phyloP scores from a whole-genome alignment of 352 stramenopile genomes.

The Blastocystis sp. region DNA sequence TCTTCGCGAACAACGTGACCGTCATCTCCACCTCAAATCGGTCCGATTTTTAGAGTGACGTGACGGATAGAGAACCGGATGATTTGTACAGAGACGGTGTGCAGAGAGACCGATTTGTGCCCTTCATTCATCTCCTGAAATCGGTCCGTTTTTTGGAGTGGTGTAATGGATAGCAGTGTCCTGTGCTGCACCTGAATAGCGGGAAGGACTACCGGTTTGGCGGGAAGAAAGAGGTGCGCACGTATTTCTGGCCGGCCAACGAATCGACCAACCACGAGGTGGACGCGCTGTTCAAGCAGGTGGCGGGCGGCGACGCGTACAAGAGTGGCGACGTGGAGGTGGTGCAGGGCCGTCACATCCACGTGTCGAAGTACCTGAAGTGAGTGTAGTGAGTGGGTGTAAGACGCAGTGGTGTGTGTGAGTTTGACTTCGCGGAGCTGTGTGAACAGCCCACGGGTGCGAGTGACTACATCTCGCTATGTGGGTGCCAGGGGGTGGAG shows the following conservation, averaged over 20 bases:
- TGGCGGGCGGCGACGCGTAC: constrained; percentile 71
- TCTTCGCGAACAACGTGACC: constrained; percentile 85
- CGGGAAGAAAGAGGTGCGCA: constrained; percentile 70
- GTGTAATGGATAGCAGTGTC: constrained; percentile 77
- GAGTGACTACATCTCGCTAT: constrained; percentile 89
- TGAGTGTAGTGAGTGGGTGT: constrained; percentile 74
- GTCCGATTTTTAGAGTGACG: constrained; percentile 20
- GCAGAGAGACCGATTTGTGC: constrained; percentile 91
- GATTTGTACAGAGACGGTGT: constrained; percentile 90
- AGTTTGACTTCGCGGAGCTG: constrained; percentile 88
- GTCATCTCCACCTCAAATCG: constrained; percentile 92
- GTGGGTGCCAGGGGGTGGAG: constrained; percentile 15
- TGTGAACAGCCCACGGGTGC: constrained; percentile 88
- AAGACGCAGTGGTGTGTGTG: constrained; percentile 73
- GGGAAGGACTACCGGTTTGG: constrained; percentile 78
- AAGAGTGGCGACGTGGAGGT: constrained; percentile 76
- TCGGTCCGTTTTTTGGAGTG: constrained; percentile 40
- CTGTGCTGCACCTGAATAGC: constrained; percentile 78
- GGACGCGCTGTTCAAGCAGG: constrained; percentile 74
- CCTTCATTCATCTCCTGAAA: constrained; percentile 89
- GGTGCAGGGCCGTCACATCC: constrained; percentile 79
- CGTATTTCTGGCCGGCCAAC: constrained; percentile 77
- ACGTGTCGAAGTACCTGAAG: constrained; percentile 74
- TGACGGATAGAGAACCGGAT: constrained; percentile 74
- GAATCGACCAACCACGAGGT: constrained; percentile 72